Evolutionary conservation across 2,329 filamentous ascomycete genomes (phyloP).

Genomic region (Elsinoe perseae): DNA sequence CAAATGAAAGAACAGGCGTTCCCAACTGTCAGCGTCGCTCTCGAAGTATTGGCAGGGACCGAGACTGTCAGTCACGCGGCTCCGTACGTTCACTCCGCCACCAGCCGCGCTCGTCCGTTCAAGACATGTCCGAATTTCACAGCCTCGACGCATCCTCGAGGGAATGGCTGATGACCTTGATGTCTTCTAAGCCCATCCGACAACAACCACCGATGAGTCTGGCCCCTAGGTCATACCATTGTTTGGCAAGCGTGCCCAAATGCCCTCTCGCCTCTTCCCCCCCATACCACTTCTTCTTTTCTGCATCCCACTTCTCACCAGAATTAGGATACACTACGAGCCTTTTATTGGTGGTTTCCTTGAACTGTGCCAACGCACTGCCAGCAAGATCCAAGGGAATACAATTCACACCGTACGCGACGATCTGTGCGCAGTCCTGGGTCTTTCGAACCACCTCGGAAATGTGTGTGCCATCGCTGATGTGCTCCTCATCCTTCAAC

Average conservation of each 20-base stretch:
- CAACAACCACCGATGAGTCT: constrained; percentile 42
- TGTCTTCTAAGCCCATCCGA: constrained; percentile 37
- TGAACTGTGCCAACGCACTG: constrained; percentile 29
- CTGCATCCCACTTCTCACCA: constrained; percentile 40
- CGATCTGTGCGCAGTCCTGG: constrained; percentile 27
- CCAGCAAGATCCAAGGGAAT: constrained; percentile 31
- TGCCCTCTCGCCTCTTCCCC: constrained; percentile 17
- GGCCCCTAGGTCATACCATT: constrained; percentile 34
- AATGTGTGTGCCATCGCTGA: constrained; percentile 38
- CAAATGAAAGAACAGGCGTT: too few relatives aligned
- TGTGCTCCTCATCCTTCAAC: constrained; percentile 28
- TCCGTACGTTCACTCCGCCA: background rate
- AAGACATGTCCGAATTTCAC: background rate
- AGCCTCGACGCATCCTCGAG: background rate
- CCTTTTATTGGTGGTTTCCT: constrained; percentile 27
- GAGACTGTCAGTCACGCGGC: background rate
- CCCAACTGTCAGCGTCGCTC: too few relatives aligned
- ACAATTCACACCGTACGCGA: constrained; percentile 42
- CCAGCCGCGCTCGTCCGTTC: background rate
- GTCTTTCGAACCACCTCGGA: constrained; percentile 28
- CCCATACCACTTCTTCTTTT: constrained; percentile 30
- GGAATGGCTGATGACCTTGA: constrained; percentile 27
- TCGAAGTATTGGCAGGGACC: background rate
- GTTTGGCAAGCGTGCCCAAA: constrained; percentile 26
- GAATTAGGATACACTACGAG: constrained; percentile 41